A percentile compares a stretch with the other conserved stretches of the same genome.
Evolutionary conservation across 257 asterid species (phyloP).

Genomic region (Cynanchum wilfordii): DNA sequence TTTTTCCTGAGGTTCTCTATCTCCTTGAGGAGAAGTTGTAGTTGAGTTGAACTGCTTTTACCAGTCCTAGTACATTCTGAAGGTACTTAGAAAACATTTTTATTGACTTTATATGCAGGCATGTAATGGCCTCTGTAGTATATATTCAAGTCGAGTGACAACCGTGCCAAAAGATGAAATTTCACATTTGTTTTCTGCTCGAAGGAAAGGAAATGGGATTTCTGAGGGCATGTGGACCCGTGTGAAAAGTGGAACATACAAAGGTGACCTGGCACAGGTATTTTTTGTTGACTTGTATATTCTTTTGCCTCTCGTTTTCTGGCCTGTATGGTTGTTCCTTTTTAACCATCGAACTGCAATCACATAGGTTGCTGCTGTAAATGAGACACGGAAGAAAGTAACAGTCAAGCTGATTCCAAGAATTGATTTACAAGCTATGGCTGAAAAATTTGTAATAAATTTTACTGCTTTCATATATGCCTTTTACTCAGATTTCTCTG

Average conservation of each 20-base stretch:
- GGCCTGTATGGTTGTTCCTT: not conserved
- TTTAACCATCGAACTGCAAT: not conserved
- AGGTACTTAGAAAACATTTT: slow-evolving; percentile 4
- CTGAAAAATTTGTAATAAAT: slow-evolving; percentile 78
- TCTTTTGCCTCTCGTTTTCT: slow-evolving; percentile 5
- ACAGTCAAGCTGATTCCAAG: slow-evolving; percentile 86
- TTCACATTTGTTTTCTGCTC: slow-evolving; percentile 50
- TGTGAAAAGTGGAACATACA: slow-evolving; percentile 89
- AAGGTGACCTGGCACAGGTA: slow-evolving; percentile 96
- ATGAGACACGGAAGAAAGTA: slow-evolving; percentile 58
- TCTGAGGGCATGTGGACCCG: slow-evolving; percentile 91
- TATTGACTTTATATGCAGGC: slow-evolving; percentile 49
- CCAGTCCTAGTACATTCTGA: not conserved
- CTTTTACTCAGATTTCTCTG: not conserved
- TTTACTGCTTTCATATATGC: slow-evolving; percentile 4
- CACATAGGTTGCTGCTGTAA: slow-evolving; percentile 64
- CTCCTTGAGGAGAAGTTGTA: slow-evolving; percentile 9
- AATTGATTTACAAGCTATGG: slow-evolving; percentile 82
- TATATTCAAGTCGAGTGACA: slow-evolving; percentile 58
- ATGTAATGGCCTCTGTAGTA: slow-evolving; percentile 64
- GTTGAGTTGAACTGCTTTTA: slow-evolving; percentile 11
- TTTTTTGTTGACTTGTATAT: not conserved
- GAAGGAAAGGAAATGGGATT: slow-evolving; percentile 60
- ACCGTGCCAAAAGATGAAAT: slow-evolving; percentile 59
- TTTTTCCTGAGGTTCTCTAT: not conserved